phyloP scores from a whole-genome alignment of 768 basidiomycete genomes.

The Tephrocybe sp. region DNA sequence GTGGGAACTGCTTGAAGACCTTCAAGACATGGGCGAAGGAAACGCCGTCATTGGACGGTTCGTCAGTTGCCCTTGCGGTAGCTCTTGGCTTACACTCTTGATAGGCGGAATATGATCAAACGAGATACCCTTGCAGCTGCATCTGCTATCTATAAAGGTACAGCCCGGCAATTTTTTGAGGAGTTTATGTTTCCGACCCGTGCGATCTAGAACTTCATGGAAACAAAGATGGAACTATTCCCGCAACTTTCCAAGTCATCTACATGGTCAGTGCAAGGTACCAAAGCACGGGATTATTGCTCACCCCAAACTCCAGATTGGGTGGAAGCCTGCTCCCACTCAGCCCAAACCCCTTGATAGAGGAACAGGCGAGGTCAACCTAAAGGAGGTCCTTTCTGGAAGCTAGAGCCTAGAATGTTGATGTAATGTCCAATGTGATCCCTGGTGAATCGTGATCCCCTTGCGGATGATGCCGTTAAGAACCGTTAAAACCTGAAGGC shows the following conservation, averaged over 20 bases:
- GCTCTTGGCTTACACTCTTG: not conserved
- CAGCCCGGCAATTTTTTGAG: not conserved
- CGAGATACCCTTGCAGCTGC: constrained; percentile 90
- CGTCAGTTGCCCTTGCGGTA: constrained; percentile 11
- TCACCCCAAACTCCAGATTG: constrained; percentile 31
- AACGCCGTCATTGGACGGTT: constrained; percentile 88
- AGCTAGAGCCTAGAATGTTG: too few species aligned
- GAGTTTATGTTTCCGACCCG: not conserved
- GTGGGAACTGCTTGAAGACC: constrained; percentile 93
- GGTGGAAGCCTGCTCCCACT: constrained; percentile 42
- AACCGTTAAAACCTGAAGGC: too few species aligned
- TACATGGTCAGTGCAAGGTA: constrained; percentile 66
- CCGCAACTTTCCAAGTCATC: constrained; percentile 95
- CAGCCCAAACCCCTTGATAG: constrained; percentile 44
- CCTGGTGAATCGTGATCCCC: too few species aligned
- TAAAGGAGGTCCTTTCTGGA: constrained; percentile 33
- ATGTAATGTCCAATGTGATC: too few species aligned
- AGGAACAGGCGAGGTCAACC: constrained; percentile 41
- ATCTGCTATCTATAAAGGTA: constrained; percentile 91
- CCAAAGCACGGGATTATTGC: not conserved
- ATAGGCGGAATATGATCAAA: constrained; percentile 63
- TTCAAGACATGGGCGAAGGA: constrained; percentile 95
- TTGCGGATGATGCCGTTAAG: too few species aligned
- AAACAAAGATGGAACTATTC: constrained; percentile 76
- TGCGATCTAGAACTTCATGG: constrained; percentile 71